phyloP scores from a whole-genome alignment of 352 stramenopile genomes.

The Elongisporangium undulatum region DNA sequence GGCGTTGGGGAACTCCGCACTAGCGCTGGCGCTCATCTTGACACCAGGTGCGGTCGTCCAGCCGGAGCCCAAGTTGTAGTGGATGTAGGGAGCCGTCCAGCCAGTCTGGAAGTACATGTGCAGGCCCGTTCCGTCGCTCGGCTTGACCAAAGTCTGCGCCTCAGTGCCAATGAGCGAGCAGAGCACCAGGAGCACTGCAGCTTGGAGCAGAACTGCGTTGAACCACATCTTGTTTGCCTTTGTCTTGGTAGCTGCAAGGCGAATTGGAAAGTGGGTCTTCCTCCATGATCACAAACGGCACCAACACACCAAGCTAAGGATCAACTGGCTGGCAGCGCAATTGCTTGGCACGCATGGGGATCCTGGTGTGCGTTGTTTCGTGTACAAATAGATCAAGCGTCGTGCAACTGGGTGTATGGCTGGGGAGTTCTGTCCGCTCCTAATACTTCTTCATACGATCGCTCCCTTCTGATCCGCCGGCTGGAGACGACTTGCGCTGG shows the following conservation, averaged over 20 bases:
- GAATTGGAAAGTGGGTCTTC: neutral
- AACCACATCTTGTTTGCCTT: slow-evolving; percentile 3
- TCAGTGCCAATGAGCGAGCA: slow-evolving; percentile 11
- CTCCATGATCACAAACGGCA: neutral
- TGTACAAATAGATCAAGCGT: neutral
- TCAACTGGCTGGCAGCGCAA: neutral
- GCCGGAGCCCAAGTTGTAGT: slow-evolving; percentile 36
- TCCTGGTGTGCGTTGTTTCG: neutral
- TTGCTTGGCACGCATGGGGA: neutral
- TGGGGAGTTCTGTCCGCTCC: neutral
- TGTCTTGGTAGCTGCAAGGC: neutral
- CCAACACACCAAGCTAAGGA: neutral
- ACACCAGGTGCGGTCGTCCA: slow-evolving; percentile 30
- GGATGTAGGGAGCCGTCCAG: slow-evolving; percentile 39
- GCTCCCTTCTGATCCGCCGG: neutral
- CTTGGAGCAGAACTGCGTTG: slow-evolving; percentile 5
- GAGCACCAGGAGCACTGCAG: slow-evolving; percentile 4
- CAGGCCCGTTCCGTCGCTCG: slow-evolving; percentile 28
- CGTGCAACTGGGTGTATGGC: neutral
- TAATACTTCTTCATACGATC: neutral
- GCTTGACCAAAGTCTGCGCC: slow-evolving; percentile 31
- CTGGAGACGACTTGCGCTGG: neutral
- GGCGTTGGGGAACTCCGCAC: slow-evolving; percentile 14
- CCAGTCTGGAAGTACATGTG: slow-evolving; percentile 44
- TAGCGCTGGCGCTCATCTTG: slow-evolving; percentile 18